Evolutionary conservation across 2,329 filamentous ascomycete genomes (phyloP).

Genomic region (Diplodia corticola): DNA sequence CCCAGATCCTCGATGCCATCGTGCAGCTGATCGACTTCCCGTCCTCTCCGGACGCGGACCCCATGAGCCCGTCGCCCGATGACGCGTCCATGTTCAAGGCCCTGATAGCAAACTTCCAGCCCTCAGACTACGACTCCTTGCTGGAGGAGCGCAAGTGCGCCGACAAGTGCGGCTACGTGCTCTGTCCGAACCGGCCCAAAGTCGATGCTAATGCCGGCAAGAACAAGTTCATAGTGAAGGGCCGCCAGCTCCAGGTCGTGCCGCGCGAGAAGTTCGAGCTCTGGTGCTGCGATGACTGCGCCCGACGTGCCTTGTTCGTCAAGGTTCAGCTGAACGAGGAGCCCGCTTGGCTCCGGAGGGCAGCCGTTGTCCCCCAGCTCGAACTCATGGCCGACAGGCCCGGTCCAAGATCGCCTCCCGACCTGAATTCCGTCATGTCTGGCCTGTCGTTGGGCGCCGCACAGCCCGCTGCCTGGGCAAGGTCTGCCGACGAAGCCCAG

Average conservation of each 20-base stretch:
- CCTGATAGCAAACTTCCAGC: constrained; percentile 73
- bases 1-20: constrained; percentile 69
- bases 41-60: constrained; percentile 51
- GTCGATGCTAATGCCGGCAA: constrained; percentile 50
- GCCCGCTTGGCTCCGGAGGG: constrained; percentile 78
- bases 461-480: neutral
- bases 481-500: neutral
- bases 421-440: constrained; percentile 16
- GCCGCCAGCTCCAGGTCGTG: constrained; percentile 65
- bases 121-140: constrained; percentile 84
- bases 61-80: constrained; percentile 53
- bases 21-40: constrained; percentile 70
- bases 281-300: constrained; percentile 84
- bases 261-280: constrained; percentile 71
- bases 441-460: neutral
- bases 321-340: constrained; percentile 85
- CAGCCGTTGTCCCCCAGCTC: constrained; percentile 42
- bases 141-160: constrained; percentile 87
- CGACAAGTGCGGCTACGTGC: constrained; percentile 76
- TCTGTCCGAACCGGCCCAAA: constrained; percentile 69
- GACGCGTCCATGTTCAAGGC: constrained; percentile 67
- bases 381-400: constrained; percentile 31
- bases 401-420: neutral
- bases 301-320: constrained; percentile 76
- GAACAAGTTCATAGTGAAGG: constrained; percentile 65